These are phyloP conservation scores for Phytophthora fragariae DNA, from an alignment of 352 stramenopile genomes.

Conservation along the genomic window DNA sequence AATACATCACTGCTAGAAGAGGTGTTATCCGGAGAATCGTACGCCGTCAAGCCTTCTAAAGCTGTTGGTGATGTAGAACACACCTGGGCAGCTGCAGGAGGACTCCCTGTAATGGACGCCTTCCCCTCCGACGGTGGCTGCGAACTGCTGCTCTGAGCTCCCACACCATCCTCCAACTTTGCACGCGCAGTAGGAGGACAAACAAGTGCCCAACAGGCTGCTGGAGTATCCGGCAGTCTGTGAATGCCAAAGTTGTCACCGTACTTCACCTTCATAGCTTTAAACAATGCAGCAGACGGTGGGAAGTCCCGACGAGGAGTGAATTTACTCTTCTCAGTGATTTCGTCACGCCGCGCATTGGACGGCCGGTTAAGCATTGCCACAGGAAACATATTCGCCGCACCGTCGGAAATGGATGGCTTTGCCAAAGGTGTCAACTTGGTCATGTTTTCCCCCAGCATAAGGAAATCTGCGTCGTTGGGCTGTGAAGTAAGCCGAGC, in stretches of 20 bases:
- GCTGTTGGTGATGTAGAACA: neutral
- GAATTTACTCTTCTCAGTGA: slow-evolving; percentile 86
- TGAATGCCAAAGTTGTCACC: slow-evolving; percentile 82
- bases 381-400: slow-evolving; percentile 78
- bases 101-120: slow-evolving; percentile 4
- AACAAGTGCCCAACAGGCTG: slow-evolving; percentile 83
- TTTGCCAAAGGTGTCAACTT: slow-evolving; percentile 66
- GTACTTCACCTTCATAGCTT: slow-evolving; percentile 87
- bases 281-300: slow-evolving; percentile 83
- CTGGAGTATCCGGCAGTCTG: slow-evolving; percentile 72
- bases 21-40: neutral
- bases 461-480: slow-evolving; percentile 59
- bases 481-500: slow-evolving; percentile 46
- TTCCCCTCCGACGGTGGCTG: slow-evolving; percentile 18
- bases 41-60: neutral
- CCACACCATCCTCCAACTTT: slow-evolving; percentile 62
- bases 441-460: slow-evolving; percentile 70
- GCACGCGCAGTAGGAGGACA: slow-evolving; percentile 62
- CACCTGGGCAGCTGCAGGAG: neutral
- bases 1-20: slow-evolving; percentile 22
- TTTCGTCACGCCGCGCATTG: slow-evolving; percentile 71
- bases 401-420: slow-evolving; percentile 65
- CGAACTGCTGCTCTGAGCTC: slow-evolving; percentile 13
- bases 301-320: slow-evolving; percentile 83
- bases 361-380: slow-evolving; percentile 62